Evolutionary conservation across 306 rosid species (phyloP).

Genomic region (Betula pendula): DNA sequence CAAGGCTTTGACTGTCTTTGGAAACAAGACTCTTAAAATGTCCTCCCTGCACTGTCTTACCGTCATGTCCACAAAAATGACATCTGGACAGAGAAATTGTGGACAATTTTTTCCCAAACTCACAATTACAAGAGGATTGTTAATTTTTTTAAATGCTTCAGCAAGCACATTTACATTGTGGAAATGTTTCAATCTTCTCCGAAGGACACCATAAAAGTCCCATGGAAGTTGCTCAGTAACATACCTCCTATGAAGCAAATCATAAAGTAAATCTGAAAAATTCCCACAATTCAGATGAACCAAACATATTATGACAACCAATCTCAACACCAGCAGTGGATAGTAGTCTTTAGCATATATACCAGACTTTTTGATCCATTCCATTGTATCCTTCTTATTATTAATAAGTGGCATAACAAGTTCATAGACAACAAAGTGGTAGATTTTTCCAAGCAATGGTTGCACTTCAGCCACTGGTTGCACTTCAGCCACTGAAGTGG

Average conservation of each 20-base stretch:
- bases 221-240: constrained; percentile 34
- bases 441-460: background rate
- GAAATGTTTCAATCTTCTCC: constrained; percentile 9
- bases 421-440: constrained; percentile 12
- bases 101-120: constrained; percentile 20
- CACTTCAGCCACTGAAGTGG: background rate
- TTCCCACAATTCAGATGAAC: constrained; percentile 38
- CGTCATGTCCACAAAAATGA: constrained; percentile 39
- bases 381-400: constrained; percentile 5
- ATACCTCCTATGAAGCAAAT: constrained; percentile 23
- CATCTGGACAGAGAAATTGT: constrained; percentile 31
- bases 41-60: constrained; percentile 20
- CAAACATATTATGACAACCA: constrained; percentile 45
- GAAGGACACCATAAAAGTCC: constrained; percentile 35
- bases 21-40: constrained; percentile 32
- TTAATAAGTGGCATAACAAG: constrained; percentile 26
- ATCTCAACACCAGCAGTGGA: constrained; percentile 42
- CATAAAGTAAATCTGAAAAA: constrained; percentile 15
- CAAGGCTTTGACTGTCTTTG: constrained; percentile 11
- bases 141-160: constrained; percentile 42
- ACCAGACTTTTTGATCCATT: constrained; percentile 45
- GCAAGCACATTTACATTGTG: constrained; percentile 35
- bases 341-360: constrained; percentile 15
- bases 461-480: background rate
- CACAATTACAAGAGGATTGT: constrained; percentile 54